Conservation (phyloP, 345 rosid species). For the Brassica cretica region DNA sequence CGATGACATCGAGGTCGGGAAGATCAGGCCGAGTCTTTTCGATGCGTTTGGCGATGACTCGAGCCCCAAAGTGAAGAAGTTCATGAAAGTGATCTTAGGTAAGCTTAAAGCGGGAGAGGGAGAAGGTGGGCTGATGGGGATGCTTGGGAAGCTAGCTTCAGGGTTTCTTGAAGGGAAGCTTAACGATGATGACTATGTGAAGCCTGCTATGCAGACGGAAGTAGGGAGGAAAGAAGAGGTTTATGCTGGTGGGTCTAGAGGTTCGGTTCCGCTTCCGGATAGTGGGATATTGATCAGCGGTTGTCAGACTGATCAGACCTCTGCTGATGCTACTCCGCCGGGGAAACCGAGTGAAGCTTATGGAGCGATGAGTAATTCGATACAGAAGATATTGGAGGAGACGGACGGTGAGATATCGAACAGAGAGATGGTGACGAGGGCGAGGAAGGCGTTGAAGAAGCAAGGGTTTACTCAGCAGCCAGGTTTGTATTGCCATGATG, state of each 20-base stretch:
- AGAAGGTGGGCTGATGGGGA: conserved; percentile 73
- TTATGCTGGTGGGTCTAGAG: conserved; percentile 73
- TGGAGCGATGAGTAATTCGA: conserved; percentile 94
- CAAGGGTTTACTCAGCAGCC: conserved; percentile 95
- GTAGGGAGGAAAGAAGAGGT: conserved; percentile 72
- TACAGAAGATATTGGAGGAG: conserved; percentile 73
- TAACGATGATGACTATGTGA: conserved; percentile 63
- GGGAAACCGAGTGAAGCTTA: conserved; percentile 68
- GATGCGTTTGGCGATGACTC: conserved; percentile 89
- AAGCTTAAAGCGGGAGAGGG: conserved; percentile 58
- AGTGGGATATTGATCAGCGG: conserved; percentile 75
- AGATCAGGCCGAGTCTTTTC: conserved; percentile 85
- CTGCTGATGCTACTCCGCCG: conserved; percentile 90
- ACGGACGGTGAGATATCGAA: conserved; percentile 60
- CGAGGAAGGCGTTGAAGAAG: conserved; percentile 62
- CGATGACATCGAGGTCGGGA: conserved; percentile 89
- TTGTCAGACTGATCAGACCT: conserved; percentile 48
- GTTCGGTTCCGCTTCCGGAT: conserved; percentile 56
- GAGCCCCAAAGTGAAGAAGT: conserved; percentile 97
- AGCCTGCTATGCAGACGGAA: conserved; percentile 70
- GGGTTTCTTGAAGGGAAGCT: conserved; percentile 82
- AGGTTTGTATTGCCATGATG: conserved; percentile 89
- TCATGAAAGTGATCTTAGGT: conserved; percentile 74
- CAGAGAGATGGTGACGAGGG: conserved; percentile 58
- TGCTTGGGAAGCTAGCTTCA: conserved; percentile 83